Evolutionary conservation across 2,329 filamentous ascomycete species (phyloP).

Genomic region (Plenodomus tracheiphilus): DNA sequence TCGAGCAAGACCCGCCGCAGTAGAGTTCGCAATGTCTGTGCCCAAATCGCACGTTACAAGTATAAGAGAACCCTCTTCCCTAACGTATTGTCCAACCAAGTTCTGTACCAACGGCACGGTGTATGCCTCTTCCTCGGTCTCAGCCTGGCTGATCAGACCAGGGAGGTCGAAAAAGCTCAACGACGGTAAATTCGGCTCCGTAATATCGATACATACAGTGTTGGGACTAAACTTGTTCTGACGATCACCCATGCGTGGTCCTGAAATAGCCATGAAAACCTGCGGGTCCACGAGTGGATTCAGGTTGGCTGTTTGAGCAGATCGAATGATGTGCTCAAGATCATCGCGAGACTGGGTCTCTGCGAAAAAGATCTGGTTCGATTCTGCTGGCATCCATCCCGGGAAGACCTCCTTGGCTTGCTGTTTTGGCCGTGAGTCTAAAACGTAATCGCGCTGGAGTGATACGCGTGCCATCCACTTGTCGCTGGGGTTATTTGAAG

Average conservation of each 20-base stretch:
- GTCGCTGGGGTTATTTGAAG: conserved; percentile 49
- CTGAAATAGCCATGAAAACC: conserved; percentile 34
- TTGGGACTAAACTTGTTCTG: conserved; percentile 80
- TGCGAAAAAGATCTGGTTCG: conserved; percentile 60
- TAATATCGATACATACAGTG: conserved; percentile 75
- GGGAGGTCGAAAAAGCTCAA: conserved; percentile 85
- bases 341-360: conserved; percentile 63
- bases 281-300: conserved; percentile 62
- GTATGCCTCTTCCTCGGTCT: conserved; percentile 49
- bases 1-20: conserved; percentile 62
- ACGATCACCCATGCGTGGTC: conserved; percentile 13
- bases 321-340: conserved; percentile 69
- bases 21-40: conserved; percentile 74
- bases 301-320: conserved; percentile 76
- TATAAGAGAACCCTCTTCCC: conserved; percentile 70
- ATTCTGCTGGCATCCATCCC: conserved; percentile 60
- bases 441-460: conserved; percentile 67
- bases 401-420: conserved; percentile 55
- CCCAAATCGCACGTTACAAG: conserved; percentile 79
- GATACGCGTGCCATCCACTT: conserved; percentile 70
- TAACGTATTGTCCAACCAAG: conserved; percentile 70
- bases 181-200: conserved; percentile 69
- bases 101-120: conserved; percentile 73
- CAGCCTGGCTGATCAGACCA: conserved; percentile 74
- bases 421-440: conserved; percentile 47